A percentile compares a stretch with the other conserved stretches of the same genome.
Evolutionary conservation across 1,284 basidiomycete species (phyloP).

Genomic region (Leccinum fuscescens): DNA sequence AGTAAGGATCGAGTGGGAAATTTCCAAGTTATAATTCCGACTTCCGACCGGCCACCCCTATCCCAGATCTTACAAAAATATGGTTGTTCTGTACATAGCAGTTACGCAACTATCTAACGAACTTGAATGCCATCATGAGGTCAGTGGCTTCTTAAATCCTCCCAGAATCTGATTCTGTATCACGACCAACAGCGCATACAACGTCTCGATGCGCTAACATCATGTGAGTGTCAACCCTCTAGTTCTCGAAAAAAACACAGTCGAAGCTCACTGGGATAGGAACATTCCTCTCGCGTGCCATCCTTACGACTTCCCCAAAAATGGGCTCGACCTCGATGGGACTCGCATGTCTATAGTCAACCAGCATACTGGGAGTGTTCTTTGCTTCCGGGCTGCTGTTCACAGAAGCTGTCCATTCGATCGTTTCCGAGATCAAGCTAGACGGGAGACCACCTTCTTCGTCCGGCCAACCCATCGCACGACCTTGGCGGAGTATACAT

Average conservation of each 20-base stretch:
- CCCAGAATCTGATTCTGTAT: conserved; percentile 50
- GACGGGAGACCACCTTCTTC: conserved; percentile 43
- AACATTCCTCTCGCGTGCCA: conserved; percentile 47
- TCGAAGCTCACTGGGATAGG: conserved; percentile 48
- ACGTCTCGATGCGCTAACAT: conserved; percentile 46
- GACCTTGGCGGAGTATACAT: conserved; percentile 33
- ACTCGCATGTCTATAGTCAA: conserved; percentile 51
- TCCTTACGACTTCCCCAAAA: conserved; percentile 56
- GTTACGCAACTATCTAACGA: background rate
- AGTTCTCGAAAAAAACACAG: background rate
- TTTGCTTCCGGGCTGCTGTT: conserved; percentile 43
- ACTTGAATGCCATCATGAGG: background rate
- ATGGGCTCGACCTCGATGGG: conserved; percentile 70
- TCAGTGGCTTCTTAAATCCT: conserved; percentile 17
- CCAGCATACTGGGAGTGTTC: conserved; percentile 60
- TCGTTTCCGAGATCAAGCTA: conserved; percentile 38
- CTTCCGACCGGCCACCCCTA: background rate
- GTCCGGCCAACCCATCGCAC: conserved; percentile 50
- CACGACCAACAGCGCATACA: conserved; percentile 51
- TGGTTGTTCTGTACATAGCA: background rate
- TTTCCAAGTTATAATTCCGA: no score
- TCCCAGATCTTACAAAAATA: background rate
- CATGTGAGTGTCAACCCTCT: background rate
- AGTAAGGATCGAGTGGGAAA: no score
- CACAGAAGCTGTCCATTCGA: conserved; percentile 40